Evolutionary conservation across 2,329 filamentous ascomycete genomes (phyloP), one percentile per base, ranked within the genome.

Genomic region (Aspergillus unguis): DNA sequence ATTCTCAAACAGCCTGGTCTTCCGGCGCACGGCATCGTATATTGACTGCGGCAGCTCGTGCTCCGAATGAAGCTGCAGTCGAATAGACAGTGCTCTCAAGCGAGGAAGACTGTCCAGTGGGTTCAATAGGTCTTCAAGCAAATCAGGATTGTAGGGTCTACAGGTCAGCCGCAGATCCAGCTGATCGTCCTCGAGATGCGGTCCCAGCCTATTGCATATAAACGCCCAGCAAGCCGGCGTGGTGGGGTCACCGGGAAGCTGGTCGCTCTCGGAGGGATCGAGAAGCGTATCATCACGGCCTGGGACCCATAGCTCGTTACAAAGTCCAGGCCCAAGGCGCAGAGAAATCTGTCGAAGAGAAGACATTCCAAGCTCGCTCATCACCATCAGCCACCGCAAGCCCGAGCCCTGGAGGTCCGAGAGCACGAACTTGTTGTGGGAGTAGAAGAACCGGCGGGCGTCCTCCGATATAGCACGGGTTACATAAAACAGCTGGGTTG

Each of bases 401-500:
- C 32, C 44, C 7, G 7, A 38, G 10, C 27, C 17, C 10, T 6
- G 23, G 6, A 10, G 6, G n/a, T 46, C 28, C 6, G 6, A 8
- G 10, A 48, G 31, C 6, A 10, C 8, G 26, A 48, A 33, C 9
- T 41, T 6, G 17, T 48, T 48, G 27, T 40, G 27, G 4, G 46
- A 48, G 31, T 42, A 48, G 27, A 48, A 48, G 5, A 25, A 8
- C 10, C 23, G 4, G 23, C 46, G 36, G 7, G 46, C 46, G 32
- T 48, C 46, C 31, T 40, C 26, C 6, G 46, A 48, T 48, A 35
- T 33, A 17, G 9, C 25, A 8, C 35, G 36, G n/a, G 27, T 41
- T 11, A 48, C 46, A 41, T 23, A 48, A 17, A 48, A 48, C 3
- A 48, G 25, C 37, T 48, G 46, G 25, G 40, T 48, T 32, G 31